phyloP scores from a whole-genome alignment of 352 stramenopile genomes.

The Globisporangium solare region DNA sequence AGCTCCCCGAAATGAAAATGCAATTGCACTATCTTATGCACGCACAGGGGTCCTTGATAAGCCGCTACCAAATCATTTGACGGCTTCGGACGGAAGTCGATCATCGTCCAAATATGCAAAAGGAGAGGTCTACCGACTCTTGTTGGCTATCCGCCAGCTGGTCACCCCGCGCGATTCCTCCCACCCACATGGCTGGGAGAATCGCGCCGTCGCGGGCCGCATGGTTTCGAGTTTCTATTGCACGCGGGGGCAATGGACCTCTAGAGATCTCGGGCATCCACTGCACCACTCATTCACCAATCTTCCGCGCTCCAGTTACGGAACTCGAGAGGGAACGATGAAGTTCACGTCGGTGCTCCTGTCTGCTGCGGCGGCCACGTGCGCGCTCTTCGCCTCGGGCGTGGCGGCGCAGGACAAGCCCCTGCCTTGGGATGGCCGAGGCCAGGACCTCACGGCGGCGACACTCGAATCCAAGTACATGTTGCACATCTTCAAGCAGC shows the following conservation, averaged over 20 bases:
- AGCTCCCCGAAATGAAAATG: too few relatives aligned
- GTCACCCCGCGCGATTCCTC: not conserved
- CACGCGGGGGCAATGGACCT: too few relatives aligned
- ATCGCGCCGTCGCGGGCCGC: too few relatives aligned
- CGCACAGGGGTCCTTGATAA: too few relatives aligned
- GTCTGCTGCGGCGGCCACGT: constrained; percentile 10
- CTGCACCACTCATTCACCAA: not conserved
- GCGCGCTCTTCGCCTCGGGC: constrained; percentile 6
- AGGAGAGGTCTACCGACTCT: not conserved
- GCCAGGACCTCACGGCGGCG: not conserved
- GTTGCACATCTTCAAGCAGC: too few relatives aligned
- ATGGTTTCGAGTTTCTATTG: too few relatives aligned
- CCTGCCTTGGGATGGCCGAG: constrained; percentile 1
- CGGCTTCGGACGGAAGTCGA: not conserved
- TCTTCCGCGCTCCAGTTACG: not conserved
- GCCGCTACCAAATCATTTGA: too few relatives aligned
- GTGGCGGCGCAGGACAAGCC: constrained; percentile 1
- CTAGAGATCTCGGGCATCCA: not conserved
- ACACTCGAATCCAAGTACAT: too few relatives aligned
- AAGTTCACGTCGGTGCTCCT: constrained; percentile 15
- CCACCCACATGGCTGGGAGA: not conserved
- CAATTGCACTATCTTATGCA: too few relatives aligned
- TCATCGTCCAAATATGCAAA: constrained; percentile 3
- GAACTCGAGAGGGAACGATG: constrained; percentile 2
- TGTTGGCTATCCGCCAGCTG: too few relatives aligned